Evolutionary conservation across 768 basidiomycete species (phyloP), one percentile per base, ranked within the genome.

Genomic region (Mycena alexandri): DNA sequence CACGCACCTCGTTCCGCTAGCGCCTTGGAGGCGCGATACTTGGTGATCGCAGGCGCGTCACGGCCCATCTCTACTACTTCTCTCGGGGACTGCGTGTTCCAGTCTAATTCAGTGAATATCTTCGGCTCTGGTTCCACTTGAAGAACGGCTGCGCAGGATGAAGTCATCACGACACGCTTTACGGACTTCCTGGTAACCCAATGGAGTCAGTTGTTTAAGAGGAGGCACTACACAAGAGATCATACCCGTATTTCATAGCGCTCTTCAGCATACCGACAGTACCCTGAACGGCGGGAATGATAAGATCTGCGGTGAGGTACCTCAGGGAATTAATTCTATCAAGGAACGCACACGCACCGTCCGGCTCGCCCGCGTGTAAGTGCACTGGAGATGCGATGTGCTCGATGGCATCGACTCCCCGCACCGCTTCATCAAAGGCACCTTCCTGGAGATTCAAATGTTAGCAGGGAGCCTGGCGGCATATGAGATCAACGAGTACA

Each of bases 371-470:
- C 1, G 80, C 82, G 2, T 83, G 77, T 21, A 81, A 67, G 60
- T 84, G 79, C 72, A 89, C 84, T 1, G 92, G 91, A 1, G 91
- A 92, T 0, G 91, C 91, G 5, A 83, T 87, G 72, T 93, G 93
- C 42, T 81, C 84, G 56, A 95, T 86, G 0, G 85, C 93, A 65
- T 93, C 89, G 10, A 94, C 88, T 1, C 85, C 92, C 75, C 89
- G 86, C 65, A 94, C 90, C 0, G 89, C 93, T 56, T 93, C 88
- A 74, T 95, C 92, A 68, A 94, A 96, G 1, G 90, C 91, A 9
- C 86, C 87, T 3, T 84, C 84, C 88, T 89, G 29, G 29, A 29
- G 29, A 29, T 29, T 29, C 29, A 29, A 29, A 29, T 6, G 29
- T 29, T 29, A 29, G 3, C 29, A 29, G 29, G 29, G 6, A 29